Conservation (phyloP, 2,329 filamentous ascomycete genomes). For the Trichocomaceae sp. region DNA sequence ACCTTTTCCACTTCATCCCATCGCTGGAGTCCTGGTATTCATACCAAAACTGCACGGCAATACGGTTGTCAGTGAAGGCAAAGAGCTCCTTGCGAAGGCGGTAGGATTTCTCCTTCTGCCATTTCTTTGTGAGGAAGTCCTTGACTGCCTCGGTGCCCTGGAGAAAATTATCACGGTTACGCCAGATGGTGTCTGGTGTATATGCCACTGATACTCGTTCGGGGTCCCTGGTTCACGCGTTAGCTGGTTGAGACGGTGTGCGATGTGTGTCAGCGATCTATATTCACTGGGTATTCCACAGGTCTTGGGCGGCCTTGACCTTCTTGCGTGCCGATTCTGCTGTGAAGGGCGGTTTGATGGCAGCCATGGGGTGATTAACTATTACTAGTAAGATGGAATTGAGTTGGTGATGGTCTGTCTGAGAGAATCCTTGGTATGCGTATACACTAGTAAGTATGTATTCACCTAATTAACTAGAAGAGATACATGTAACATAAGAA, state of each 20-base stretch:
- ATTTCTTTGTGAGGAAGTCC: conserved; percentile 64
- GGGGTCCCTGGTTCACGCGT: conserved; percentile 51
- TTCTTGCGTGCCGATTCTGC: conserved; percentile 64
- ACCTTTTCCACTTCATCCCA: conserved; percentile 69
- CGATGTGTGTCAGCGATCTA: neutral
- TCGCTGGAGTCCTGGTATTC: conserved; percentile 64
- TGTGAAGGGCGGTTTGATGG: conserved; percentile 62
- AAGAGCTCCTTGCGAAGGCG: conserved; percentile 77
- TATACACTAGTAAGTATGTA: no score
- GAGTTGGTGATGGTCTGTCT: no score
- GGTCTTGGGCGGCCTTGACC: conserved; percentile 75
- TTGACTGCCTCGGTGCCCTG: conserved; percentile 62
- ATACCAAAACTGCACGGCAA: conserved; percentile 89
- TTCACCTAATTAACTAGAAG: no score
- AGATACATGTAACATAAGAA: no score
- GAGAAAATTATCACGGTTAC: conserved; percentile 67
- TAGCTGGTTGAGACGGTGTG: conserved; percentile 16
- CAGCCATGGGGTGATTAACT: no score
- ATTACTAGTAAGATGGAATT: no score
- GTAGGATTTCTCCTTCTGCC: conserved; percentile 65
- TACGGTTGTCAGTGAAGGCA: conserved; percentile 65
- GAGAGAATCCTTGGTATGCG: no score
- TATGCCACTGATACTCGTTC: conserved; percentile 63
- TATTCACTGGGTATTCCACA: conserved; percentile 68
- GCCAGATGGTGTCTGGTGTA: conserved; percentile 70